Evolutionary conservation across 192 early-diverging fungal genomes (phyloP), one percentile per base, ranked within the genome.

Genomic region (Mortierella antarctica): DNA sequence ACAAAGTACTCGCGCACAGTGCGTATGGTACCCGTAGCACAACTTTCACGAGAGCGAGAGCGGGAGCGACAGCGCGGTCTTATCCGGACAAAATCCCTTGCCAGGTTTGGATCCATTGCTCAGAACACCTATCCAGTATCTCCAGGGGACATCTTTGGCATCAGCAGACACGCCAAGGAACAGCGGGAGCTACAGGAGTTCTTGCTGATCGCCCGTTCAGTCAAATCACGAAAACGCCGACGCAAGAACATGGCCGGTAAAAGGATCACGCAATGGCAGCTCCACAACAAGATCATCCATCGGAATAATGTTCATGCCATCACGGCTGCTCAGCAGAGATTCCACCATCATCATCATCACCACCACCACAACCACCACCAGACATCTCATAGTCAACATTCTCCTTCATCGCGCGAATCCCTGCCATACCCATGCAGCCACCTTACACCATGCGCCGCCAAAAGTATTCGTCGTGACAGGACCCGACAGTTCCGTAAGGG

Each of bases 81-180:
- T 18, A 54, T 23, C 0, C 67, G 63, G 0, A 21, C 63, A 31
- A 78, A 66, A 18, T 67, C 77, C 5, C 21, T 62, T 7, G 77
- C 59, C 2, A 57, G 70, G 3, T 72, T 67, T 49, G 57, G 58
- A 0, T 64, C 77, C 5, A 67, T 70, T 18, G 62, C 57, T 11
- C 51, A 80, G 41, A 63, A 70, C 53, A 64, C 68, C 7, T 72
- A 63, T 51, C 77, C 77, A 31, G 70, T 72, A 13, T 71, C 70
- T 0, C 77, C 77, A 8, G 63, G 70, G 8, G 77, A 80, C 40
- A 68, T 80, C 40, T 72, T 80, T 51, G 77, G 77, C 0, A 72
- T 66, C 50, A 80, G 77, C 64, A 70, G 48, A 18, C 63, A 71
- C 51, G 77, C 77, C 0, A 67, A 72, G 13, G 58, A 72, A 21